These are phyloP conservation scores for Epichloe glyceriae DNA, from an alignment of 2,329 filamentous ascomycete species.

Conservation along the genomic window DNA sequence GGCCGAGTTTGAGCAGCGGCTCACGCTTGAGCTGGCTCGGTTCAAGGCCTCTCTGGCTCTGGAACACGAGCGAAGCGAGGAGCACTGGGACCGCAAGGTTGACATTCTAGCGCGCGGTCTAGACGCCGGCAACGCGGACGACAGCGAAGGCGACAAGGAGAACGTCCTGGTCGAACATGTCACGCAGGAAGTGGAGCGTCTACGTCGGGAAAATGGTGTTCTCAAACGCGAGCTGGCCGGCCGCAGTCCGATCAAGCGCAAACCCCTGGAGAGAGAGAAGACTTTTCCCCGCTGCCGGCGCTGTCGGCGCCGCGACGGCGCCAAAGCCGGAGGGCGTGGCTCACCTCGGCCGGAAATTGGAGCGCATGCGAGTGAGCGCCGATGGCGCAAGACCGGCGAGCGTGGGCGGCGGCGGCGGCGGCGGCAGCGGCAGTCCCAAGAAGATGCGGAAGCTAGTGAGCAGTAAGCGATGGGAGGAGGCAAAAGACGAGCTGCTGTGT, in stretches of 20 bases:
- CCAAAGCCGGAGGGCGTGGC: conserved; percentile 13
- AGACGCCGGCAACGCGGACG: conserved; percentile 28
- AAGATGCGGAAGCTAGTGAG: conserved; percentile 37
- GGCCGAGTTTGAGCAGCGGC: conserved; percentile 66
- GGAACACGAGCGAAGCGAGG: conserved; percentile 68
- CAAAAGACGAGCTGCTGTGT: conserved; percentile 19
- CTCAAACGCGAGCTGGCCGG: conserved; percentile 52
- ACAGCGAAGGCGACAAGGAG: conserved; percentile 46
- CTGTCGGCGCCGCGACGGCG: neutral
- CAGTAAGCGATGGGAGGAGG: conserved; percentile 34
- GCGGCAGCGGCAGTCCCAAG: conserved; percentile 31
- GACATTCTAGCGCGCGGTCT: conserved; percentile 45
- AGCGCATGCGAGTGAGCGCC: conserved; percentile 36
- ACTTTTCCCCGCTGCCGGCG: conserved; percentile 13
- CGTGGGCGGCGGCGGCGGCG: conserved; percentile 9
- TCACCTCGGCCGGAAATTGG: conserved; percentile 34
- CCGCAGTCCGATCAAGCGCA: conserved; percentile 49
- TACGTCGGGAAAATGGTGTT: conserved; percentile 50
- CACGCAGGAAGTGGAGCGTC: conserved; percentile 56
- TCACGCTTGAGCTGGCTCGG: conserved; percentile 62
- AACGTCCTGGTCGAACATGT: conserved; percentile 50
- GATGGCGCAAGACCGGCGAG: conserved; percentile 16
- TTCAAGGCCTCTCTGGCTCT: conserved; percentile 70
- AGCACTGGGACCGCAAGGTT: conserved; percentile 79
- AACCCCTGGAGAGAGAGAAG: conserved; percentile 42